Conservation (phyloP, 257 asterid genomes). For the Leonotis leonurus region DNA sequence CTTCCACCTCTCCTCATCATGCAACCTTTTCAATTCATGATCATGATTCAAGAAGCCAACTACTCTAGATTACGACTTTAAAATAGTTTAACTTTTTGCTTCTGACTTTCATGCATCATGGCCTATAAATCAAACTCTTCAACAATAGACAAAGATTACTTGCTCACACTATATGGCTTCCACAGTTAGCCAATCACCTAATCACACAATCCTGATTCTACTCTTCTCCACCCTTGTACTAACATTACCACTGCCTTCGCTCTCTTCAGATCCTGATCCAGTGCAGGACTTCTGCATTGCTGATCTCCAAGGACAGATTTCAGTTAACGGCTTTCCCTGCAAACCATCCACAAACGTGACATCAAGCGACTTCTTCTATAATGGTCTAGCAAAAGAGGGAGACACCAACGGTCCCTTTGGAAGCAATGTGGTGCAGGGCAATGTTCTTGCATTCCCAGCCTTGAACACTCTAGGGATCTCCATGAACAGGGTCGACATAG, state of each 20-base stretch:
- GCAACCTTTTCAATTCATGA: not conserved
- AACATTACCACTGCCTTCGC: slow-evolving; percentile 23
- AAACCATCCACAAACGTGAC: slow-evolving; percentile 32
- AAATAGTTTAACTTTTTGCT: not conserved
- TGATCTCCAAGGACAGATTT: slow-evolving; percentile 8
- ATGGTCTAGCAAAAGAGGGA: slow-evolving; percentile 35
- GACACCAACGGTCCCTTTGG: slow-evolving; percentile 25
- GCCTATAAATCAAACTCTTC: slow-evolving; percentile 13
- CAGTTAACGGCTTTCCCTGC: slow-evolving; percentile 56
- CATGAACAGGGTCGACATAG: slow-evolving; percentile 45
- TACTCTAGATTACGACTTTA: not conserved
- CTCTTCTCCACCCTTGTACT: slow-evolving; percentile 9
- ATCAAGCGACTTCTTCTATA: slow-evolving; percentile 48
- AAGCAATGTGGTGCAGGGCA: slow-evolving; percentile 16
- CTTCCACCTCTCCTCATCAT: not conserved
- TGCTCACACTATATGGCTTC: slow-evolving; percentile 14
- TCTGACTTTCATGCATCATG: not conserved
- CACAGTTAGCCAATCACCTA: not conserved
- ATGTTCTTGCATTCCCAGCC: slow-evolving; percentile 44
- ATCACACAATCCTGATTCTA: too few relatives aligned
- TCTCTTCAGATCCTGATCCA: slow-evolving; percentile 44
- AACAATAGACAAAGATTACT: not conserved
- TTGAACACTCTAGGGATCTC: slow-evolving; percentile 55
- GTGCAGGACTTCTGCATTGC: slow-evolving; percentile 58
- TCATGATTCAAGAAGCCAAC: slow-evolving; percentile 1